A percentile compares a stretch with the other conserved stretches of the same genome.
Conservation (phyloP, 495 filamentous ascomycete species). For the Ascodesmis nigricans region DNA sequence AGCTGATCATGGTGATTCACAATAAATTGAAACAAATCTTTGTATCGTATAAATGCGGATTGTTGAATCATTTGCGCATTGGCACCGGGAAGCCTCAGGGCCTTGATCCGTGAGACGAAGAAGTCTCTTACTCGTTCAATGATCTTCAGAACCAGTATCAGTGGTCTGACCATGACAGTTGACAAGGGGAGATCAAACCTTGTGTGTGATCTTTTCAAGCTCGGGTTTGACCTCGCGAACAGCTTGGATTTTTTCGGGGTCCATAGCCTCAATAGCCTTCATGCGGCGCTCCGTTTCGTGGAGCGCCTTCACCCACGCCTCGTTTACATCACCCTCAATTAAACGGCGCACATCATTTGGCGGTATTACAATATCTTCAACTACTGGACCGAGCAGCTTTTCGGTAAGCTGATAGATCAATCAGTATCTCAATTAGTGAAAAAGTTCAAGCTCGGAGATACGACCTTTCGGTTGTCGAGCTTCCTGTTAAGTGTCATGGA, state of each 20-base stretch:
- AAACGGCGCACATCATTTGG: slow-evolving; percentile 64
- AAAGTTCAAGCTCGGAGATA: neutral
- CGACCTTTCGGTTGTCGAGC: slow-evolving; percentile 55
- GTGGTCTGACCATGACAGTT: neutral
- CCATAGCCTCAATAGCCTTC: slow-evolving; percentile 42
- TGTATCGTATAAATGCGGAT: slow-evolving; percentile 64
- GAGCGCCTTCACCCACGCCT: slow-evolving; percentile 65
- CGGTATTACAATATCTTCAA: slow-evolving; percentile 77
- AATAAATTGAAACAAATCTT: slow-evolving; percentile 68
- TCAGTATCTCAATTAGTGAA: neutral
- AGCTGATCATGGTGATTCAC: slow-evolving; percentile 53
- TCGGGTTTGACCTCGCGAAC: slow-evolving; percentile 66
- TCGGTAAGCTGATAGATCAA: slow-evolving; percentile 38
- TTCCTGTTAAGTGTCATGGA: slow-evolving; percentile 68
- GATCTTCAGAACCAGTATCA: slow-evolving; percentile 31
- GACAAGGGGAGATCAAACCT: slow-evolving; percentile 28
- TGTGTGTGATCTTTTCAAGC: slow-evolving; percentile 57
- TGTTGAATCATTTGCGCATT: slow-evolving; percentile 94
- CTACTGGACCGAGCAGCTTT: slow-evolving; percentile 64
- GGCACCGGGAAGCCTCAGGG: slow-evolving; percentile 75
- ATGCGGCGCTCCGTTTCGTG: slow-evolving; percentile 65
- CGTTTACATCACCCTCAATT: slow-evolving; percentile 71
- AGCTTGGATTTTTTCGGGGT: slow-evolving; percentile 44
- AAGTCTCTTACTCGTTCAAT: slow-evolving; percentile 85
- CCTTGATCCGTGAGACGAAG: slow-evolving; percentile 79